Evolutionary conservation across 1,284 basidiomycete genomes (phyloP).

Genomic region (Golubevia pallescens): DNA sequence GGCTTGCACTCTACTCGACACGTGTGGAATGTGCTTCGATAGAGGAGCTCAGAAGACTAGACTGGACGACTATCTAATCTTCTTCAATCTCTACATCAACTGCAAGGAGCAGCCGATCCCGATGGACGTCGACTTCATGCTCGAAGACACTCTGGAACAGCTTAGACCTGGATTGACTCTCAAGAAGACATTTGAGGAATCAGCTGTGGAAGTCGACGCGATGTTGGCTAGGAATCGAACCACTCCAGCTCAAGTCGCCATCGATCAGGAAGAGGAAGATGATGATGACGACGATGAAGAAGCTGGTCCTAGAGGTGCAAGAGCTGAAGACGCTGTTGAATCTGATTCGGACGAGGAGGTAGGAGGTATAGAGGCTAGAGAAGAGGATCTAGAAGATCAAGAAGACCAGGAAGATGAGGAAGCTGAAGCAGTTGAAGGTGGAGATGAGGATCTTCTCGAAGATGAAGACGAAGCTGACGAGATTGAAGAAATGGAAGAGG

Average conservation of each 20-base stretch:
- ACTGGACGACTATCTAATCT: constrained; percentile 86
- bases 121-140: constrained; percentile 98
- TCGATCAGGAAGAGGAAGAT: too few relatives aligned
- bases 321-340: too few relatives aligned
- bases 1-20: constrained; percentile 88
- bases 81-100: constrained; percentile 90
- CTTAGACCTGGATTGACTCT: constrained; percentile 28
- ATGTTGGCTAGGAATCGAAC: constrained; percentile 19
- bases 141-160: constrained; percentile 83
- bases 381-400: too few relatives aligned
- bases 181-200: constrained; percentile 28
- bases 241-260: too few relatives aligned
- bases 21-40: constrained; percentile 97
- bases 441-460: constrained; percentile 6
- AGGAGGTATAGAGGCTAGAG: too few relatives aligned
- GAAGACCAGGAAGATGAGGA: background rate
- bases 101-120: constrained; percentile 82
- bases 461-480: constrained; percentile 13
- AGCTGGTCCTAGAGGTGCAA: too few relatives aligned
- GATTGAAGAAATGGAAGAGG: constrained; percentile 5
- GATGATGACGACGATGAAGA: too few relatives aligned
- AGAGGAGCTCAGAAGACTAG: constrained; percentile 87
- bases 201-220: constrained; percentile 27
- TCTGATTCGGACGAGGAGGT: too few relatives aligned
- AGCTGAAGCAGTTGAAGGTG: background rate